Evolutionary conservation across 2,329 filamentous ascomycete species (phyloP).

Genomic region (Aspergillus sojae): DNA sequence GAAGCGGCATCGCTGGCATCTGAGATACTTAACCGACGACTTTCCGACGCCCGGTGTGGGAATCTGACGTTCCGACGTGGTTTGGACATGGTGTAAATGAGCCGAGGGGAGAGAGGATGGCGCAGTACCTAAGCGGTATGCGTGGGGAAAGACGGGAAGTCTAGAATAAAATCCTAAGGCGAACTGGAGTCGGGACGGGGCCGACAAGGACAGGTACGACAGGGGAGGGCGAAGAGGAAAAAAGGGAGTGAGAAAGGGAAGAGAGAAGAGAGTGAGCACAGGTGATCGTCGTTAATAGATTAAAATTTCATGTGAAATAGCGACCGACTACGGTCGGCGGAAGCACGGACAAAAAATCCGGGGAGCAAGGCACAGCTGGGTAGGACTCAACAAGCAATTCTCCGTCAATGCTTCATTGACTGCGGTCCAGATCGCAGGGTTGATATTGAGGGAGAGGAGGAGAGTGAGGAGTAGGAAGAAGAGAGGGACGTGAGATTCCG

Average conservation of each 20-base stretch:
- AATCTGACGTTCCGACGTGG: conserved; percentile 64
- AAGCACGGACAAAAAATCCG: conserved; percentile 6
- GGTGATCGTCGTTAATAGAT: conserved; percentile 23
- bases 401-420: conserved; percentile 1
- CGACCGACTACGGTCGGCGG: conserved; percentile 30
- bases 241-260: conserved; percentile 13
- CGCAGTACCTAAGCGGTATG: conserved; percentile 18
- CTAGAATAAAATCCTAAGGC: conserved; percentile 6
- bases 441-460: conserved; percentile 1
- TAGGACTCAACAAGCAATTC: neutral
- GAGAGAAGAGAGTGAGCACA: conserved; percentile 9
- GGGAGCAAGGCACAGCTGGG: neutral
- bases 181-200: conserved; percentile 13
- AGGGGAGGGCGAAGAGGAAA: conserved; percentile 11
- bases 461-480: conserved; percentile 7
- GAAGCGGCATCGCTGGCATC: conserved; percentile 57
- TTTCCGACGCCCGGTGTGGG: conserved; percentile 51
- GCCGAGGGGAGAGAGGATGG: conserved; percentile 20
- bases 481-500: conserved; percentile 12
- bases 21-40: conserved; percentile 57
- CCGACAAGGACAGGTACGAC: conserved; percentile 13
- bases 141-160: conserved; percentile 24
- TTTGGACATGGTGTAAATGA: conserved; percentile 50
- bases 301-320: conserved; percentile 38
- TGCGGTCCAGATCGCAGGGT: neutral